Conservation (phyloP, 768 basidiomycete genomes). For the Hygrocybe punicea region DNA sequence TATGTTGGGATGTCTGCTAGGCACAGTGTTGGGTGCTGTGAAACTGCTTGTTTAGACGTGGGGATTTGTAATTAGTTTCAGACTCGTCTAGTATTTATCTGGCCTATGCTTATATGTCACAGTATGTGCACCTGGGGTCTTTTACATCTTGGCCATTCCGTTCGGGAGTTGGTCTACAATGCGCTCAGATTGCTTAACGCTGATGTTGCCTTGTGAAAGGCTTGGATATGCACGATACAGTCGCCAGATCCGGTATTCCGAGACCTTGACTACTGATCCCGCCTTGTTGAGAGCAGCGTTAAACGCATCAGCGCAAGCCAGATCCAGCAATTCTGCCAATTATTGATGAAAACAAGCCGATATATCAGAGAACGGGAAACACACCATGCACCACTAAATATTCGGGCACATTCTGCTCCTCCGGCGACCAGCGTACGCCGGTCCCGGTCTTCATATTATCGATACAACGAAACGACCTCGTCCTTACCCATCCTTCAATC, state of each 20-base stretch:
- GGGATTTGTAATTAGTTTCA: no score
- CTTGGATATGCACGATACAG: constrained; percentile 49
- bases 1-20: no score
- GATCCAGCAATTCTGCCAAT: background rate
- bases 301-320: background rate
- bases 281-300: background rate
- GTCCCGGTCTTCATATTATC: constrained; percentile 41
- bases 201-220: constrained; percentile 34
- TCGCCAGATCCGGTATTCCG: constrained; percentile 38
- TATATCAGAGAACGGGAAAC: constrained; percentile 31
- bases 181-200: no score
- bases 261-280: constrained; percentile 8
- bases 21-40: no score
- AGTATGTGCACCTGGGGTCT: no score
- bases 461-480: constrained; percentile 38
- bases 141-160: no score
- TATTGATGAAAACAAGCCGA: constrained; percentile 17
- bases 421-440: constrained; percentile 17
- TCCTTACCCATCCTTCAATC: constrained; percentile 39
- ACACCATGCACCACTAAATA: background rate
- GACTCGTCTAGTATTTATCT: no score
- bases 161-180: no score
- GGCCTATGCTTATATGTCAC: no score
- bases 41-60: no score
- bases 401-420: constrained; percentile 7